Percentiles rank a stretch among this genome's conserved stretches.
Evolutionary conservation across 805 yeast species (phyloP).

Genomic region (Metschnikowia vanudenii): DNA sequence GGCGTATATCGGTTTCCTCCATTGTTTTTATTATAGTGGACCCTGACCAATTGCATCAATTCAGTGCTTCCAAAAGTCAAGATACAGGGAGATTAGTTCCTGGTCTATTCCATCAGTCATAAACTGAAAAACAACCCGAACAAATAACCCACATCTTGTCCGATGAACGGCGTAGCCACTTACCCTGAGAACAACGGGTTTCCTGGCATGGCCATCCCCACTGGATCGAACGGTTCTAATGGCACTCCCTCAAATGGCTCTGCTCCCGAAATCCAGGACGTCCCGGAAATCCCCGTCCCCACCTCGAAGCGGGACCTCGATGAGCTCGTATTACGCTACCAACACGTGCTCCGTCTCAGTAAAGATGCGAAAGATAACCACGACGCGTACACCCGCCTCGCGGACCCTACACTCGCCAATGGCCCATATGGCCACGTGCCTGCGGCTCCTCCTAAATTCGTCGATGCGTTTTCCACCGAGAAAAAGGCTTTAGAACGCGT

Average conservation of each 20-base stretch:
- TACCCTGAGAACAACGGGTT: conserved; percentile 6
- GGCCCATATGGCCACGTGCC: not conserved
- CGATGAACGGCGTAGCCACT: conserved; percentile 10
- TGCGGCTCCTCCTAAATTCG: conserved; percentile 12
- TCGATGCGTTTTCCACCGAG: conserved; percentile 26
- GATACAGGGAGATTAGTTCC: not conserved
- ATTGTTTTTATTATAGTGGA: too few species aligned
- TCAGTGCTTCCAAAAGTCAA: too few species aligned
- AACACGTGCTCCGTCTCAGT: conserved; percentile 19
- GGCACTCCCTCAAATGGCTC: not conserved
- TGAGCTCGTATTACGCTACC: conserved; percentile 18
- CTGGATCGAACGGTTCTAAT: not conserved
- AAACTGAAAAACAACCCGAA: not conserved
- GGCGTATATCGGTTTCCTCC: too few species aligned
- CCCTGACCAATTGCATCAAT: too few species aligned
- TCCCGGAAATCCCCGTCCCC: conserved; percentile 14
- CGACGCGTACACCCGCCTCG: conserved; percentile 15
- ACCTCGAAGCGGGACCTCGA: conserved; percentile 17
- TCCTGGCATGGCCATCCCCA: not conserved
- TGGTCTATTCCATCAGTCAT: not conserved
- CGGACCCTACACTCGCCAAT: conserved; percentile 1
- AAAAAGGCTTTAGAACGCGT: conserved; percentile 30
- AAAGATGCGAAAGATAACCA: conserved; percentile 22
- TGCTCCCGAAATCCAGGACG: too few species aligned
- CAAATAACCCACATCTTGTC: not conserved